Conservation (phyloP, 1,284 basidiomycete genomes). For the Gastroboletus turbinatus region DNA sequence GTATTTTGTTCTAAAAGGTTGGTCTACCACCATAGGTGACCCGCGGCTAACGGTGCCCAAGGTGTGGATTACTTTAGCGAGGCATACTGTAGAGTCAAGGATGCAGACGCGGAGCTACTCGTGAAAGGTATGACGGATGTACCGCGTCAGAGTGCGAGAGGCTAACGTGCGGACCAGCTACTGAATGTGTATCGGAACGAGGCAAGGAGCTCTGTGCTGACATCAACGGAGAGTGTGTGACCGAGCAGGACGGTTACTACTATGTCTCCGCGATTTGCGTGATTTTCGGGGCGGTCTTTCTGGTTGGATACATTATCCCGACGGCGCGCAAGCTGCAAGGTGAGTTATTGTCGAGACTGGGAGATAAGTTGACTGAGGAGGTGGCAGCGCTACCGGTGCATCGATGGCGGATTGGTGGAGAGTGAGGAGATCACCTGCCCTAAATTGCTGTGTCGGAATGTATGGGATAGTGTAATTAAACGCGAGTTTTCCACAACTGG, state of each 20-base stretch:
- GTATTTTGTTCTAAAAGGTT: constrained; percentile 88
- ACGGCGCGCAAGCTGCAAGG: constrained; percentile 85
- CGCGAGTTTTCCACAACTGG: constrained; percentile 27
- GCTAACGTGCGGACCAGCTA: constrained; percentile 43
- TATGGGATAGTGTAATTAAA: constrained; percentile 18
- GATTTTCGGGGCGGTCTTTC: constrained; percentile 66
- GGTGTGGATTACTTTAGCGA: constrained; percentile 86
- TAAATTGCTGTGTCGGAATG: constrained; percentile 25
- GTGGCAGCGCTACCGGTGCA: constrained; percentile 40
- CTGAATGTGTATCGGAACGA: constrained; percentile 87
- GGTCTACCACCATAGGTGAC: constrained; percentile 37
- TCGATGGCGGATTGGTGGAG: constrained; percentile 29
- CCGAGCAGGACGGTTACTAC: constrained; percentile 92
- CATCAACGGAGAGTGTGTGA: constrained; percentile 79
- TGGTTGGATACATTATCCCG: constrained; percentile 81
- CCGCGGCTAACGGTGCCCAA: constrained; percentile 25
- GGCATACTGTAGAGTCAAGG: constrained; percentile 76
- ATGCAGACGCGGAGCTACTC: constrained; percentile 50
- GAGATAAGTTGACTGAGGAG: constrained; percentile 4
- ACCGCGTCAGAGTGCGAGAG: neutral
- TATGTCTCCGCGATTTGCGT: constrained; percentile 82
- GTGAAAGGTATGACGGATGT: constrained; percentile 52
- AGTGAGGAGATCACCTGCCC: constrained; percentile 32
- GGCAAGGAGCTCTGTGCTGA: constrained; percentile 81
- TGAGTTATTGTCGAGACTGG: constrained; percentile 40